These are phyloP conservation scores for Cladorrhinum sp. DNA, from an alignment of 2,329 filamentous ascomycete species.

Conservation along the genomic window DNA sequence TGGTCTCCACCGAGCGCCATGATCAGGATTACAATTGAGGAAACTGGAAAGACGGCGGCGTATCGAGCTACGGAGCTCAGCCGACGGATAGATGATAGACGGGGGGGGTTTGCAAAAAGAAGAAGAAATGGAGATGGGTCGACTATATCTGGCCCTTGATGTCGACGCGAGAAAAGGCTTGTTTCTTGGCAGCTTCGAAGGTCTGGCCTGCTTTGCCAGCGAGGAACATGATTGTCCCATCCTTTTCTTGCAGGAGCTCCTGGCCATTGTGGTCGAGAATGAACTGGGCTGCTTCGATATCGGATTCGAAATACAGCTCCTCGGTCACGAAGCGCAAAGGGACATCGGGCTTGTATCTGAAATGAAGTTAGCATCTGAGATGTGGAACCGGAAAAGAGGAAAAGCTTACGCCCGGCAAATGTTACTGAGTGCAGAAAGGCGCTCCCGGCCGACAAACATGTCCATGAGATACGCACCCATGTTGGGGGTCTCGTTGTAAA, in stretches of 20 bases:
- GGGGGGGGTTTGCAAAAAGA: constrained; percentile 8
- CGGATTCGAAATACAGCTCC: constrained; percentile 92
- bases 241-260: constrained; percentile 71
- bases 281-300: constrained; percentile 87
- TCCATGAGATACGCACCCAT: constrained; percentile 99
- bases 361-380: constrained; percentile 42
- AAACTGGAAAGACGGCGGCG: not conserved
- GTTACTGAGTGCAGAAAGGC: constrained; percentile 81
- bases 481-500: constrained; percentile 90
- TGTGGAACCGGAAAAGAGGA: not conserved
- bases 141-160: constrained; percentile 93
- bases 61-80: not conserved
- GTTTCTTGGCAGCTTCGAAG: constrained; percentile 70
- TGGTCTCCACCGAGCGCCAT: not conserved
- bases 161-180: constrained; percentile 83
- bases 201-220: constrained; percentile 67
- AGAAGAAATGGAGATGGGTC: constrained; percentile 13
- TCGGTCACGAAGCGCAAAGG: constrained; percentile 89
- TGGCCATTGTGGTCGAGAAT: constrained; percentile 77
- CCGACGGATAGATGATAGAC: not conserved
- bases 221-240: constrained; percentile 69
- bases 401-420: constrained; percentile 88
- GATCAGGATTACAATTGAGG: not conserved
- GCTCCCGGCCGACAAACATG: constrained; percentile 95
- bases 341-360: constrained; percentile 87